phyloP scores from a whole-genome alignment of 2,329 filamentous ascomycete species.

The Diaporthe nobilis region DNA sequence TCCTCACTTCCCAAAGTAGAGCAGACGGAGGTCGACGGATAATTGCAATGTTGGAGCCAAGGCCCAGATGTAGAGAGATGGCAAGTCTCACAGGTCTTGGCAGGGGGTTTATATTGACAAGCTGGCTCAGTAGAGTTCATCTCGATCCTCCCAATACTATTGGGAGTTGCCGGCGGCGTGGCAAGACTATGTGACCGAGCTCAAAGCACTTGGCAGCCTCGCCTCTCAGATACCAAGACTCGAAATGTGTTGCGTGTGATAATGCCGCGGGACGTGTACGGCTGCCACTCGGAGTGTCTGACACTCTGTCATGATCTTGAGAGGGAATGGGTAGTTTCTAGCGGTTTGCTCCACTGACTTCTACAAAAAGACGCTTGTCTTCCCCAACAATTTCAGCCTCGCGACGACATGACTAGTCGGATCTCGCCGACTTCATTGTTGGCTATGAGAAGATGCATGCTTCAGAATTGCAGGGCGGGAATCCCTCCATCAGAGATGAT shows the following conservation, averaged over 20 bases:
- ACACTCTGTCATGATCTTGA: not conserved
- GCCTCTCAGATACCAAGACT: conserved; percentile 29
- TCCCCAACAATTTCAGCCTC: not conserved
- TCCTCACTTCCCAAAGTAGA: conserved; percentile 6
- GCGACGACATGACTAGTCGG: too few relatives aligned
- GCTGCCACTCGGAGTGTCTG: not conserved
- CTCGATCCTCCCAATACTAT: conserved; percentile 9
- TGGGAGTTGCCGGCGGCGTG: conserved; percentile 24
- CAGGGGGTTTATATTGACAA: conserved; percentile 15
- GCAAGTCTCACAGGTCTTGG: conserved; percentile 17
- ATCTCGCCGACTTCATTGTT: not conserved
- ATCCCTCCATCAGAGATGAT: not conserved
- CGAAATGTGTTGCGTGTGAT: conserved; percentile 7
- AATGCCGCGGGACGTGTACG: conserved; percentile 11
- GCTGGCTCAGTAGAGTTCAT: conserved; percentile 22
- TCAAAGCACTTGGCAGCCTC: conserved; percentile 28
- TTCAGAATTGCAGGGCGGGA: not conserved
- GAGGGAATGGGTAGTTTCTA: not conserved
- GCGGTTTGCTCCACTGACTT: not conserved
- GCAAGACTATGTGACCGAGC: conserved; percentile 24
- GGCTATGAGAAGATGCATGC: not conserved
- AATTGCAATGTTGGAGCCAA: conserved; percentile 27
- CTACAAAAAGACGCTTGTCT: not conserved
- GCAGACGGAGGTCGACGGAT: not conserved
- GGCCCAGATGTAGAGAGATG: conserved; percentile 11